phyloP scores from a whole-genome alignment of 2,329 filamentous ascomycete species.

The Colletotrichum liaoningense region DNA sequence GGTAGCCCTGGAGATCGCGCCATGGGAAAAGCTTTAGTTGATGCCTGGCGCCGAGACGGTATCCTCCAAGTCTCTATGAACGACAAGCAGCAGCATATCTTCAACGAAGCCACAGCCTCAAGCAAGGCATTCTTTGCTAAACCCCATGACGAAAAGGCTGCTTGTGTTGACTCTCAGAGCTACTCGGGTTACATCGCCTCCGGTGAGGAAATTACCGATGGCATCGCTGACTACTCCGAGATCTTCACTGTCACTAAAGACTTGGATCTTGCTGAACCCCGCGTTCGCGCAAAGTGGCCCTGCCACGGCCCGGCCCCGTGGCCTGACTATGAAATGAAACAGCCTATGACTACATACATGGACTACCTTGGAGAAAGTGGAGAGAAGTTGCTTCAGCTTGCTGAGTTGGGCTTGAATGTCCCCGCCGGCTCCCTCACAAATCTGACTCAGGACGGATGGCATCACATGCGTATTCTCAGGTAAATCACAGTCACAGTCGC shows the following conservation, averaged over 20 bases:
- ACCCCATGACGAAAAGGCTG: slow-evolving; percentile 50
- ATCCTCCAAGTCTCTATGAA: slow-evolving; percentile 59
- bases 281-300: slow-evolving; percentile 56
- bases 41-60: slow-evolving; percentile 56
- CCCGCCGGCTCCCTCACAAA: slow-evolving; percentile 52
- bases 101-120: slow-evolving; percentile 48
- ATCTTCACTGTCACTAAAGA: slow-evolving; percentile 65
- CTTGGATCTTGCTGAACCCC: slow-evolving; percentile 48
- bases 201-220: slow-evolving; percentile 60
- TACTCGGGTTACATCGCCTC: slow-evolving; percentile 62
- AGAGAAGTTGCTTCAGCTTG: slow-evolving; percentile 57
- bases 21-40: slow-evolving; percentile 53
- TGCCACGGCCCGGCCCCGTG: slow-evolving; percentile 62
- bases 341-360: slow-evolving; percentile 54
- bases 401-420: slow-evolving; percentile 56
- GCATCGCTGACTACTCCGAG: slow-evolving; percentile 62
- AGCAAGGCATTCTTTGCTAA: slow-evolving; percentile 54
- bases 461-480: slow-evolving; percentile 61
- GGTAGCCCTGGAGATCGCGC: slow-evolving; percentile 46
- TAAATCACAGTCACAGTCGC: slow-evolving; percentile 36
- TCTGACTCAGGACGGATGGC: slow-evolving; percentile 61
- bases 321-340: slow-evolving; percentile 55
- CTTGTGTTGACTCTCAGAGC: slow-evolving; percentile 56
- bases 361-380: slow-evolving; percentile 53
- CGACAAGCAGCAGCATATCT: slow-evolving; percentile 46